phyloP scores from a whole-genome alignment of 805 yeast species.

The Starmerella bombicola region DNA sequence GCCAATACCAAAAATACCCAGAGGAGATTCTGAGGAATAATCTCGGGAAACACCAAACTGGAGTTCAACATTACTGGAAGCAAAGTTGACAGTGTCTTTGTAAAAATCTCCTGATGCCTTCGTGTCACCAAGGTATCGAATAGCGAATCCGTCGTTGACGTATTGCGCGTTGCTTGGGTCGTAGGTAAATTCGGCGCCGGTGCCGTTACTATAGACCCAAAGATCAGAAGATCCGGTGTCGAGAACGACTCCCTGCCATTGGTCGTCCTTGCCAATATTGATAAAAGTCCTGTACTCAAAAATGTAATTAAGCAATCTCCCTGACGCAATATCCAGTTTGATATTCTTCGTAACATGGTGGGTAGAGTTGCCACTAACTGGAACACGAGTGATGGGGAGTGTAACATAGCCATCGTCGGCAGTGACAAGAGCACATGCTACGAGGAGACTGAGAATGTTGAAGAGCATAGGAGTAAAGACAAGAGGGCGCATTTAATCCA shows the following conservation, averaged over 20 bases:
- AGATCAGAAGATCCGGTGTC: constrained; percentile 1
- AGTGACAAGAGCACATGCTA: no score
- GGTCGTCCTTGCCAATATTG: no score
- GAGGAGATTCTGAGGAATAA: not conserved
- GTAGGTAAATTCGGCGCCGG: not conserved
- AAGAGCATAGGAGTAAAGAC: no score
- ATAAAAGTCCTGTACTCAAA: no score
- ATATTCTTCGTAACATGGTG: no score
- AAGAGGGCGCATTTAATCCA: no score
- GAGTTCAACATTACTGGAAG: not conserved
- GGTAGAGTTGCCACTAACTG: no score
- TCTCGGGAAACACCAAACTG: not conserved
- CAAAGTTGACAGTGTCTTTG: not conserved
- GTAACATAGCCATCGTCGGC: no score
- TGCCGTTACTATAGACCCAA: not conserved
- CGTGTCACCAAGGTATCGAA: not conserved
- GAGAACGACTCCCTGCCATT: not conserved
- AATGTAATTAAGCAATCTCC: no score
- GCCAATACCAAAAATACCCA: not conserved
- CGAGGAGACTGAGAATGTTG: no score
- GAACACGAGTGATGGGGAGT: no score
- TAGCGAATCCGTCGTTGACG: not conserved
- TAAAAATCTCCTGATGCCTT: not conserved
- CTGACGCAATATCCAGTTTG: no score
- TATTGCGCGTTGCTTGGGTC: not conserved